phyloP scores from a whole-genome alignment of 345 rosid genomes.

The Eucalyptus regnans region DNA sequence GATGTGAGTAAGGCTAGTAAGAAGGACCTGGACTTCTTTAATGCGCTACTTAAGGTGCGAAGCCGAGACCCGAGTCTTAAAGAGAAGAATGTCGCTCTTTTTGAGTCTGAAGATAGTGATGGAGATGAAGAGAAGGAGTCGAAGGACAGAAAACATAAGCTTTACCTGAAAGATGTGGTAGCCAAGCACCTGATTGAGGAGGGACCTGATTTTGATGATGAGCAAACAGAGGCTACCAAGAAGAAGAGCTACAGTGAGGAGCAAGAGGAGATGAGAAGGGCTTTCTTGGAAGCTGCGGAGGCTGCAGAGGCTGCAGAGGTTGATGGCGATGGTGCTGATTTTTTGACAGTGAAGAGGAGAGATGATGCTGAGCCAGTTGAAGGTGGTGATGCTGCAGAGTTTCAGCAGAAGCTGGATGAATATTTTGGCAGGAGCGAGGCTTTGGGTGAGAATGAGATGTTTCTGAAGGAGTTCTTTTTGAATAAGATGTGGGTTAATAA shows the following conservation, averaged over 20 bases:
- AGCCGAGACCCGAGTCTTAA: slow-evolving; percentile 36
- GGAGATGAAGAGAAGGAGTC: slow-evolving; percentile 2
- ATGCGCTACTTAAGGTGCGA: slow-evolving; percentile 38
- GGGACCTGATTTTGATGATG: slow-evolving; percentile 49
- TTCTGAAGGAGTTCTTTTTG: slow-evolving; percentile 56
- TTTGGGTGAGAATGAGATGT: slow-evolving; percentile 37
- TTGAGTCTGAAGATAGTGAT: slow-evolving; percentile 23
- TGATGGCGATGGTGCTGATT: slow-evolving; percentile 22
- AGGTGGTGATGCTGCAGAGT: slow-evolving; percentile 9
- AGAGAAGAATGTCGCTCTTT: slow-evolving; percentile 26
- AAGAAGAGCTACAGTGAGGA: slow-evolving; percentile 39
- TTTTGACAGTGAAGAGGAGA: slow-evolving; percentile 32
- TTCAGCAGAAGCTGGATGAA: slow-evolving; percentile 39
- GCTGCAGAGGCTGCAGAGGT: slow-evolving; percentile 21
- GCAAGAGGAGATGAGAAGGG: slow-evolving; percentile 50
- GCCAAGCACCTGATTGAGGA: slow-evolving; percentile 64
- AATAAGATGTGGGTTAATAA: slow-evolving; percentile 70
- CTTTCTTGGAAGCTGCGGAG: slow-evolving; percentile 39
- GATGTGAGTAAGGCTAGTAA: not conserved
- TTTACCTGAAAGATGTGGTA: slow-evolving; percentile 60
- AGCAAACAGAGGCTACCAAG: not conserved
- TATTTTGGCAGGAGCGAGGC: slow-evolving; percentile 42
- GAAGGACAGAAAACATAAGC: slow-evolving; percentile 24
- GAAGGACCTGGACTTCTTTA: slow-evolving; percentile 26
- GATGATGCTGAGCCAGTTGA: slow-evolving; percentile 13